A percentile compares a stretch with the other conserved stretches of the same genome.
These are phyloP conservation scores for Plasmodium gaboni DNA, from an alignment of 169 alveolate species.

Conservation along the genomic window DNA sequence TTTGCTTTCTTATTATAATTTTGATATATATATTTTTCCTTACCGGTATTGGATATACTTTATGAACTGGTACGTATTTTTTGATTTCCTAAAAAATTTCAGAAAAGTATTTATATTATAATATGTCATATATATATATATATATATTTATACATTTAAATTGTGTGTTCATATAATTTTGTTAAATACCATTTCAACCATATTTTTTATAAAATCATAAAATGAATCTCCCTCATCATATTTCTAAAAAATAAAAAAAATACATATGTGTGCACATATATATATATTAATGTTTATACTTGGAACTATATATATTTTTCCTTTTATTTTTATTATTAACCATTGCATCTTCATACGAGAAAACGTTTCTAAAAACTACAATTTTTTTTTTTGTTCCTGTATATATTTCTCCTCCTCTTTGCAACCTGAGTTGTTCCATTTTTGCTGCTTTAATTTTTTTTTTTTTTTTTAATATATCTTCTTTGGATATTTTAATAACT, in stretches of 20 bases:
- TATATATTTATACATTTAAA: too few relatives aligned
- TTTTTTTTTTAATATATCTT: slow-evolving; percentile 61
- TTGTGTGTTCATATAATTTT: background rate
- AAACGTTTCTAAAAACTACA: slow-evolving; percentile 86
- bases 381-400: slow-evolving; percentile 79
- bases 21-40: slow-evolving; percentile 16
- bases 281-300: background rate
- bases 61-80: slow-evolving; percentile 63
- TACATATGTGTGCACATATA: background rate
- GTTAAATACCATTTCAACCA: slow-evolving; percentile 56
- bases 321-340: slow-evolving; percentile 1
- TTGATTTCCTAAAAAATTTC: slow-evolving; percentile 31
- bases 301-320: background rate
- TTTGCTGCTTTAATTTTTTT: slow-evolving; percentile 76
- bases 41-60: slow-evolving; percentile 76
- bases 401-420: slow-evolving; percentile 67
- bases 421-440: slow-evolving; percentile 77
- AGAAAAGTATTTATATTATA: too few relatives aligned
- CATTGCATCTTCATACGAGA: slow-evolving; percentile 84
- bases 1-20: background rate
- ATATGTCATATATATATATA: background rate
- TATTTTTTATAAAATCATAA: slow-evolving; percentile 74
- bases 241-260: slow-evolving; percentile 20
- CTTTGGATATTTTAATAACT: slow-evolving; percentile 39
- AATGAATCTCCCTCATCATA: slow-evolving; percentile 82